Evolutionary conservation across 2,329 filamentous ascomycete species (phyloP).

Genomic region (Colletotrichum viniferum): DNA sequence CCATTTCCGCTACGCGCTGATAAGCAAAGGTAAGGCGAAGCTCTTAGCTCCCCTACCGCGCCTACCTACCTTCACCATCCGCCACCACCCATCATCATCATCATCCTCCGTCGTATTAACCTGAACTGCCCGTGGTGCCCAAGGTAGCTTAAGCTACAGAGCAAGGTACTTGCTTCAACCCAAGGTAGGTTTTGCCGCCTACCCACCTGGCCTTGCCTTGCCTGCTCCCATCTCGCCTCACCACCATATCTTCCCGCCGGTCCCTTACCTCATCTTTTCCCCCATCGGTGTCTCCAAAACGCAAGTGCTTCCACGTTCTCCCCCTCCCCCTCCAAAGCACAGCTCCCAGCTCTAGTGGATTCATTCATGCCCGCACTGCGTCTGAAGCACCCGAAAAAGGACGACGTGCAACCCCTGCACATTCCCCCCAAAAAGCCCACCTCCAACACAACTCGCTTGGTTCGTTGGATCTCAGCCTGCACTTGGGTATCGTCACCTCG

Average conservation of each 20-base stretch:
- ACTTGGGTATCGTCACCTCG: slow-evolving; percentile 15
- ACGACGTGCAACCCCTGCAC: slow-evolving; percentile 16
- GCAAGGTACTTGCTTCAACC: background rate
- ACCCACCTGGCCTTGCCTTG: background rate
- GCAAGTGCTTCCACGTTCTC: background rate
- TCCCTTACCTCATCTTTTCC: slow-evolving; percentile 12
- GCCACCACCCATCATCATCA: background rate
- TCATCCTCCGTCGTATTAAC: background rate
- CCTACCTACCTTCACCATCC: background rate
- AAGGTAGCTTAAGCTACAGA: background rate
- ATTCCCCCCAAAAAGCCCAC: slow-evolving; percentile 14
- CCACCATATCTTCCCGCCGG: background rate
- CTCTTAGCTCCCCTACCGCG: background rate
- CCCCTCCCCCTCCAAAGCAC: slow-evolving; percentile 20
- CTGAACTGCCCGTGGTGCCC: background rate
- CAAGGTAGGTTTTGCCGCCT: background rate
- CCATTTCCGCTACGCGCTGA: background rate
- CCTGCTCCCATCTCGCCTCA: background rate
- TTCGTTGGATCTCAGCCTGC: slow-evolving; percentile 12
- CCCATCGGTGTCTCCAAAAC: slow-evolving; percentile 8
- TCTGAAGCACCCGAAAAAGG: slow-evolving; percentile 15
- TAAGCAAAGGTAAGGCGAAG: slow-evolving; percentile 1
- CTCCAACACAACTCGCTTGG: slow-evolving; percentile 12
- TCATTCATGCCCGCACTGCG: slow-evolving; percentile 14
- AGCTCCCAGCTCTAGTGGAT: slow-evolving; percentile 20